Evolutionary conservation across 2,329 filamentous ascomycete genomes (phyloP).

Genomic region (Colletotrichum simmondsii): DNA sequence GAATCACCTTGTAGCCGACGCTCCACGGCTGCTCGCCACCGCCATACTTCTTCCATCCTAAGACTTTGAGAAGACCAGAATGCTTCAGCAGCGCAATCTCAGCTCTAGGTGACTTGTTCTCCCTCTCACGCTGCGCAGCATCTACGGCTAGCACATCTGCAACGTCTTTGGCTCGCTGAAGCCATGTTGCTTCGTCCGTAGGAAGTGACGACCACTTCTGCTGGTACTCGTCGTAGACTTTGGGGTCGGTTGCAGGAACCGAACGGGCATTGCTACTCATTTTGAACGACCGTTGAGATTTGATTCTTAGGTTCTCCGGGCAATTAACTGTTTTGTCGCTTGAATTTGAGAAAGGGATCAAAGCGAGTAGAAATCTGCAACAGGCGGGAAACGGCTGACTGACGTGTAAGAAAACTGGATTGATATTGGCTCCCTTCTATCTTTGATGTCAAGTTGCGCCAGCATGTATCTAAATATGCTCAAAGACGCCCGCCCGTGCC

Average conservation of each 20-base stretch:
- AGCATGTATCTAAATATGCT: background rate
- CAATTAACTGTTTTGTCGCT: background rate
- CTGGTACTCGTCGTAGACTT: conserved; percentile 49
- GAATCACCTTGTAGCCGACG: conserved; percentile 67
- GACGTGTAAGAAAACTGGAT: too few species aligned
- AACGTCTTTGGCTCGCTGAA: conserved; percentile 52
- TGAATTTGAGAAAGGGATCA: too few species aligned
- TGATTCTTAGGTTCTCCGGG: background rate
- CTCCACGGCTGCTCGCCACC: conserved; percentile 56
- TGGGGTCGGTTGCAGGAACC: conserved; percentile 45
- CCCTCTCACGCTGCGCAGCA: conserved; percentile 47
- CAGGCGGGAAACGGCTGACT: background rate
- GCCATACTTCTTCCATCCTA: conserved; percentile 52
- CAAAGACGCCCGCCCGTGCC: background rate
- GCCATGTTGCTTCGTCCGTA: conserved; percentile 45
- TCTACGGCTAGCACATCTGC: conserved; percentile 47
- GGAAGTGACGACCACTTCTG: conserved; percentile 48
- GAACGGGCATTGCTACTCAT: conserved; percentile 33
- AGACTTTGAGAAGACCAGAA: conserved; percentile 50
- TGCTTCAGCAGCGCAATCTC: conserved; percentile 54
- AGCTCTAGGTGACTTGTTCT: conserved; percentile 52
- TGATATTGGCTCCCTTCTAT: background rate
- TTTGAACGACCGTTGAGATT: background rate
- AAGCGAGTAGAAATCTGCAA: background rate
- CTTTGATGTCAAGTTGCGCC: background rate